phyloP scores from a whole-genome alignment of 2,329 filamentous ascomycete genomes.

The Aspergillus texensis region DNA sequence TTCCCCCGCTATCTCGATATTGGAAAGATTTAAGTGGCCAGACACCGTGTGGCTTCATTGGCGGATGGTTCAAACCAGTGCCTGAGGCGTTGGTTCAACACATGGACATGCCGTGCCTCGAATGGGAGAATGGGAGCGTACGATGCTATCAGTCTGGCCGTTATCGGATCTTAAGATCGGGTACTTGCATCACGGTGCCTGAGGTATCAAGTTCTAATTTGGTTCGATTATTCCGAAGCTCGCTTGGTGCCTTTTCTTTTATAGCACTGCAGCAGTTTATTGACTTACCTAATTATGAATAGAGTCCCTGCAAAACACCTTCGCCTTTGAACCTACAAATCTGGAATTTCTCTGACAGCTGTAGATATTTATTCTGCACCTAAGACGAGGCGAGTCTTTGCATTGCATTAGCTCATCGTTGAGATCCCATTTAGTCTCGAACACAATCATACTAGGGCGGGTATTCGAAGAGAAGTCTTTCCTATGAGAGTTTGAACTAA shows the following conservation, averaged over 20 bases:
- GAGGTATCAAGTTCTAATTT: not conserved
- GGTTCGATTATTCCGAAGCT: not conserved
- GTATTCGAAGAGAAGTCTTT: not conserved
- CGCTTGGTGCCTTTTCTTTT: not conserved
- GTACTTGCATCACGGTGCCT: not conserved
- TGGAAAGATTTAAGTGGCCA: slow-evolving; percentile 1
- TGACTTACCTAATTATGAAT: not conserved
- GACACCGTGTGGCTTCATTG: not conserved
- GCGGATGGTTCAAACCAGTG: not conserved
- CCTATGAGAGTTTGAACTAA: no score
- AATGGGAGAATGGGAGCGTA: no score
- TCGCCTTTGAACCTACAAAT: not conserved
- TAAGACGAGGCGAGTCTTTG: not conserved
- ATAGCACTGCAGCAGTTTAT: not conserved
- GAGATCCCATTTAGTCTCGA: not conserved
- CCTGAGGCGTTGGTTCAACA: not conserved
- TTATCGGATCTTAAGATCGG: not conserved
- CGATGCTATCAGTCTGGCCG: not conserved
- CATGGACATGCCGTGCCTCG: not conserved
- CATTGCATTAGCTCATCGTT: not conserved
- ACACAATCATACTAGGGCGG: not conserved
- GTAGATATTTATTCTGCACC: not conserved
- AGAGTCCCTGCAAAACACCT: not conserved
- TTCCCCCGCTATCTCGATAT: slow-evolving; percentile 21
- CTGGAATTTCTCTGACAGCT: not conserved